A percentile compares a stretch with the other conserved stretches of the same genome.
Conservation (phyloP, 169 alveolate species). For the Plasmodium inui region DNA sequence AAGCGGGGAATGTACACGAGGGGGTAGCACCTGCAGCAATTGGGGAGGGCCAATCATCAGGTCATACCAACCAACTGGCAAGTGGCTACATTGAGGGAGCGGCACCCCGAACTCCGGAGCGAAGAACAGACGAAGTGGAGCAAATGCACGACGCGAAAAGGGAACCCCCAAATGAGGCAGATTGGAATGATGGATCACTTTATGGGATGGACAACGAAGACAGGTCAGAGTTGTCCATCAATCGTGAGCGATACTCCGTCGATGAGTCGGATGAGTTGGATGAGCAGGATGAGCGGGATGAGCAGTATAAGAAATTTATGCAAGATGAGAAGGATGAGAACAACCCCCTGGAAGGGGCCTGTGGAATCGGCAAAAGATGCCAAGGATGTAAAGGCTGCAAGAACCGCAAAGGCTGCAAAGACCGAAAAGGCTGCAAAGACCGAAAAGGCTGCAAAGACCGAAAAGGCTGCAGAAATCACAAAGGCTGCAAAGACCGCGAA, state of each 20-base stretch:
- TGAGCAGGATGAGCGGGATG: not conserved
- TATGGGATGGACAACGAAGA: not conserved
- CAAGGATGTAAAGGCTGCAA: too few species aligned
- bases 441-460: too few species aligned
- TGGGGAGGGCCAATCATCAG: not conserved
- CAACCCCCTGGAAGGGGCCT: too few species aligned
- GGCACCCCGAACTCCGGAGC: not conserved
- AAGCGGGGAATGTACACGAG: not conserved
- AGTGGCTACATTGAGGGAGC: not conserved
- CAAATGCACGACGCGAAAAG: not conserved
- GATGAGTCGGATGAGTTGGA: too few species aligned
- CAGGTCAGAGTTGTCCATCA: not conserved
- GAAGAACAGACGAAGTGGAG: not conserved
- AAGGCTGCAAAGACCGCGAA: too few species aligned
- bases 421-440: too few species aligned
- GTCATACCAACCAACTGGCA: not conserved
- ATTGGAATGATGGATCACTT: not conserved
- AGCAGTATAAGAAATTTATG: too few species aligned
- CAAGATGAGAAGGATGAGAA: not conserved
- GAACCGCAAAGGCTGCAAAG: too few species aligned
- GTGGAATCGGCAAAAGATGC: too few species aligned
- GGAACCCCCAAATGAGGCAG: not conserved
- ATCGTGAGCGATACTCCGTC: too few species aligned
- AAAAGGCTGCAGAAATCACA: too few species aligned
- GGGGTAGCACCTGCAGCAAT: too few species aligned